phyloP scores from a whole-genome alignment of 2,329 filamentous ascomycete genomes.

The Nothophoma quercina region DNA sequence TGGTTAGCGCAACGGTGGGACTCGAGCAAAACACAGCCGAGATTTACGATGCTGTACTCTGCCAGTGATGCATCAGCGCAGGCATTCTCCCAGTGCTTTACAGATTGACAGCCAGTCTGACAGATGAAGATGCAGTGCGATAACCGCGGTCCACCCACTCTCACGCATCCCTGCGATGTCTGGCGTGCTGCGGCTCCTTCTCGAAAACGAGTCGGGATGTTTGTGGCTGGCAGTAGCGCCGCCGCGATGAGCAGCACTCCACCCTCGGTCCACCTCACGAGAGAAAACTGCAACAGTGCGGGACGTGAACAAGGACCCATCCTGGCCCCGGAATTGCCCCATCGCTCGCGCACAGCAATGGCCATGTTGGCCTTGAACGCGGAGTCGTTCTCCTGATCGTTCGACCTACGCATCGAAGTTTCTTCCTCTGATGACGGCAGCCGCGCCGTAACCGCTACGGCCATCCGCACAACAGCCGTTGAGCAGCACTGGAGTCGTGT shows the following conservation, averaged over 20 bases:
- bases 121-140: neutral
- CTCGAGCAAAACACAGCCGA: constrained; percentile 2
- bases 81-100: neutral
- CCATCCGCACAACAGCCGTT: constrained; percentile 16
- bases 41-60: neutral
- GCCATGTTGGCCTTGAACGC: constrained; percentile 11
- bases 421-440: constrained; percentile 12
- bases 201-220: constrained; percentile 13
- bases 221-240: constrained; percentile 17
- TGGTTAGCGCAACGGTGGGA: constrained; percentile 10
- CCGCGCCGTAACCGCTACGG: constrained; percentile 13
- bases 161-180: neutral
- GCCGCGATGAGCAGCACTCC: constrained; percentile 8
- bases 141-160: neutral
- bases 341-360: constrained; percentile 12
- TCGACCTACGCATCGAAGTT: constrained; percentile 12
- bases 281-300: constrained; percentile 17
- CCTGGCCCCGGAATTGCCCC: constrained; percentile 14
- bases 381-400: constrained; percentile 18
- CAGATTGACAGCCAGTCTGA: neutral
- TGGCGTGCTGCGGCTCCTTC: neutral
- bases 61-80: neutral
- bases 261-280: constrained; percentile 20
- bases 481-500: constrained; percentile 11
- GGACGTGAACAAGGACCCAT: constrained; percentile 14